Conservation (phyloP, 1,284 basidiomycete genomes). For the Papiliotrema fonsecae region DNA sequence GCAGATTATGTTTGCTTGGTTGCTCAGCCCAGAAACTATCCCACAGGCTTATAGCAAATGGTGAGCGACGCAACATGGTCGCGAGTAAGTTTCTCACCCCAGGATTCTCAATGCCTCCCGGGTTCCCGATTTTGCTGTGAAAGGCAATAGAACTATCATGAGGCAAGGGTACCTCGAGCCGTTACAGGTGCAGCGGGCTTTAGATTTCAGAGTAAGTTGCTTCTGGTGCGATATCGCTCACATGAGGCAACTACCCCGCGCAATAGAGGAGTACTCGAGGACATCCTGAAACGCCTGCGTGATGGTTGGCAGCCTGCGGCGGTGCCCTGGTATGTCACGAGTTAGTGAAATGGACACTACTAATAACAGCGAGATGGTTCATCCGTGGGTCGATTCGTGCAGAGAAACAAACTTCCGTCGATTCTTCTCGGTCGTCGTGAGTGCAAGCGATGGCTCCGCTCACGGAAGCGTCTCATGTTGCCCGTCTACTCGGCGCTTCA, state of each 20-base stretch:
- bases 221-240: neutral
- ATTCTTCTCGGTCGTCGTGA: conserved; percentile 68
- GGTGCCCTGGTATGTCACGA: conserved; percentile 53
- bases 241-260: conserved; percentile 29
- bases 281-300: conserved; percentile 28
- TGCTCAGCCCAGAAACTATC: conserved; percentile 76
- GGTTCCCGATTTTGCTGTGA: conserved; percentile 59
- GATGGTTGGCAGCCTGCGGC: conserved; percentile 44
- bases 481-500: conserved; percentile 82
- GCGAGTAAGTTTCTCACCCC: neutral
- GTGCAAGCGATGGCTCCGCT: conserved; percentile 8
- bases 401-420: conserved; percentile 62
- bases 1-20: conserved; percentile 82
- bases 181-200: conserved; percentile 55
- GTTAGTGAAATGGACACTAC: neutral
- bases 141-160: conserved; percentile 61
- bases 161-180: conserved; percentile 58
- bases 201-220: conserved; percentile 53
- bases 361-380: conserved; percentile 56
- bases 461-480: conserved; percentile 59
- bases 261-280: conserved; percentile 25
- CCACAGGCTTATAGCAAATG: conserved; percentile 70
- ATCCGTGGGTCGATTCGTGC: conserved; percentile 75
- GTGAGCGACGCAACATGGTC: conserved; percentile 45
- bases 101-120: conserved; percentile 63